phyloP scores from a whole-genome alignment of 805 yeast species.

The Brettanomyces sp. region DNA sequence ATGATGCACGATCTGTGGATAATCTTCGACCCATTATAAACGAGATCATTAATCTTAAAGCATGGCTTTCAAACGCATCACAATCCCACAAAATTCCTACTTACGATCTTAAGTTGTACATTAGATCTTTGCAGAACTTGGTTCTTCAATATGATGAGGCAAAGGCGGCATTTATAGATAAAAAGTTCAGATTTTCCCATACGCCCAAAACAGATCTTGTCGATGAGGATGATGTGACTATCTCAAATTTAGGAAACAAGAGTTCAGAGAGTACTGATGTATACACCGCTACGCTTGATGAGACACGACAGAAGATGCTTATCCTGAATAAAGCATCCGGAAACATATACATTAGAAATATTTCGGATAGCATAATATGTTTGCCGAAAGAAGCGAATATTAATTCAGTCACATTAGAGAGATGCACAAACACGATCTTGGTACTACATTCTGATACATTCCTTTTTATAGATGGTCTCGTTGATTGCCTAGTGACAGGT shows the following conservation, averaged over 20 bases:
- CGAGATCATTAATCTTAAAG: slow-evolving; percentile 10
- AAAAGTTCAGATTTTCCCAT: slow-evolving; percentile 14
- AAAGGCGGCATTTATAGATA: slow-evolving; percentile 8
- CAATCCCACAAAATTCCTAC: slow-evolving; percentile 12
- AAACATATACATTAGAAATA: neutral
- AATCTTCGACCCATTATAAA: neutral
- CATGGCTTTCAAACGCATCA: slow-evolving; percentile 10
- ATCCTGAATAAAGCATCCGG: neutral
- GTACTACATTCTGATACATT: slow-evolving; percentile 13
- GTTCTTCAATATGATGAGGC: slow-evolving; percentile 12
- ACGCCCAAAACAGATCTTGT: slow-evolving; percentile 6
- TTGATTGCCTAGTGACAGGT: slow-evolving; percentile 10
- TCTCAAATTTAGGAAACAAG: neutral
- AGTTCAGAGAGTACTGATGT: neutral
- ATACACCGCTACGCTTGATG: neutral
- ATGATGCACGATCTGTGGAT: neutral
- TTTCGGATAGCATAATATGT: neutral
- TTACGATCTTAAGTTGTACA: slow-evolving; percentile 17
- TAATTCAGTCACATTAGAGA: slow-evolving; percentile 14
- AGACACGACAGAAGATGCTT: neutral
- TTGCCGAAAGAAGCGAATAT: neutral
- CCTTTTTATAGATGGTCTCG: slow-evolving; percentile 10
- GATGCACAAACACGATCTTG: slow-evolving; percentile 9
- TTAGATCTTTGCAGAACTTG: slow-evolving; percentile 11
- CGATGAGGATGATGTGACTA: neutral